phyloP scores from a whole-genome alignment of 208 protist genomes.

The Plasmodiophora brassicae region DNA sequence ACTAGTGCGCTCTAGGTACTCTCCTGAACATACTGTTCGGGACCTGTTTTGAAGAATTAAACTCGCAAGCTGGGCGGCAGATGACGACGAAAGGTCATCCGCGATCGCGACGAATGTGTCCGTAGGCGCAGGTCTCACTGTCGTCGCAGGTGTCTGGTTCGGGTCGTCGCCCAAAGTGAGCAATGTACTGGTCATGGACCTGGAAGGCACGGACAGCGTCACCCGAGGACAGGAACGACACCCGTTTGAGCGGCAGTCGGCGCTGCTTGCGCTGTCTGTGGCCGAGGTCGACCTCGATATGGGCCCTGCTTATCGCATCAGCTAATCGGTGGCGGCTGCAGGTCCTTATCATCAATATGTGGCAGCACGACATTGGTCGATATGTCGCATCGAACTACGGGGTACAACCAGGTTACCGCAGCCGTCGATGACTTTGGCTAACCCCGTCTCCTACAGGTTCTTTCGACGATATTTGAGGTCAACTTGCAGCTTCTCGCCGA shows the following conservation, averaged over 20 bases:
- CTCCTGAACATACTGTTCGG: constrained; percentile 43
- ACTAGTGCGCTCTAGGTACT: neutral
- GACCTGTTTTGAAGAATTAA: constrained; percentile 42
- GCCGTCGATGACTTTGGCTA: too few relatives aligned
- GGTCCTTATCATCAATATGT: constrained; percentile 48
- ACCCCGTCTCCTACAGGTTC: neutral
- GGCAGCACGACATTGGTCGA: constrained; percentile 43
- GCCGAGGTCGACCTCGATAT: constrained; percentile 18
- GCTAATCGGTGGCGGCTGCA: neutral
- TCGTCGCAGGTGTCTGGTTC: neutral
- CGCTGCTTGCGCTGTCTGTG: constrained; percentile 32
- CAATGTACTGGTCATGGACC: constrained; percentile 36
- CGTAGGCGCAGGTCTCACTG: neutral
- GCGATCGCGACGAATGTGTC: neutral
- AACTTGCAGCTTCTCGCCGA: constrained; percentile 27
- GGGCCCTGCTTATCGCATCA: neutral
- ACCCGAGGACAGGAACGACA: constrained; percentile 30
- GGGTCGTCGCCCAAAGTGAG: neutral
- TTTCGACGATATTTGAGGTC: constrained; percentile 41
- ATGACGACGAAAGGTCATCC: constrained; percentile 48
- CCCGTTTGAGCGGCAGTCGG: constrained; percentile 40
- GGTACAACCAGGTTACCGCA: neutral
- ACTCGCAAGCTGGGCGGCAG: constrained; percentile 1
- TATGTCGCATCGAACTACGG: constrained; percentile 34
- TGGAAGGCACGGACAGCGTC: constrained; percentile 42